These are phyloP conservation scores for Pyricularia sp. DNA, from an alignment of 2,329 filamentous ascomycete genomes.

Conservation along the genomic window DNA sequence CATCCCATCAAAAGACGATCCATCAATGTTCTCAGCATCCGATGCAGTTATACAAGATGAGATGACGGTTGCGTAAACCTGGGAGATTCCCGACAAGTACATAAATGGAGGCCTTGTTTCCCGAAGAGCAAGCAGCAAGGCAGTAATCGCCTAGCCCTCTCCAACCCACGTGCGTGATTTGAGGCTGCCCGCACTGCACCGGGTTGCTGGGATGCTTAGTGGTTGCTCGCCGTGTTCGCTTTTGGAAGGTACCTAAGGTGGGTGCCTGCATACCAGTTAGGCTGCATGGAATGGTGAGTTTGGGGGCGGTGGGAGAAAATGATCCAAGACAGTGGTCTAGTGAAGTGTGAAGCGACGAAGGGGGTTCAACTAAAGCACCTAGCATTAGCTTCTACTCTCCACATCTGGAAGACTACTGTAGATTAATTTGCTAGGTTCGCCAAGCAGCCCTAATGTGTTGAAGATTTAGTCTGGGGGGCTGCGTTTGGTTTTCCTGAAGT, in stretches of 20 bases:
- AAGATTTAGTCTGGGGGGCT: background rate
- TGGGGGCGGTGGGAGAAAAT: background rate
- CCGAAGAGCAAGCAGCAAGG: no score
- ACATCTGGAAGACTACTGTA: background rate
- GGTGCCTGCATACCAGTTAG: background rate
- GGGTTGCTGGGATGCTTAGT: background rate
- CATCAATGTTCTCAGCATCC: background rate
- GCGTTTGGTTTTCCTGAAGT: background rate
- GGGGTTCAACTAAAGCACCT: background rate
- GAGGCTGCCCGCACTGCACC: no score
- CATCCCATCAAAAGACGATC: background rate
- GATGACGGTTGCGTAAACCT: background rate
- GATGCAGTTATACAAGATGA: background rate
- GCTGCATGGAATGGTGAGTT: background rate
- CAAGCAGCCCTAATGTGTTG: background rate
- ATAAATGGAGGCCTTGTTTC: no score
- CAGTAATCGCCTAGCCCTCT: no score
- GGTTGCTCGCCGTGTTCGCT: background rate
- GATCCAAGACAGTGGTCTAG: background rate
- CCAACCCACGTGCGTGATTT: no score
- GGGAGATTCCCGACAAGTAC: no score
- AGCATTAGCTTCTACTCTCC: background rate
- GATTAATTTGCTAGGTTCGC: background rate
- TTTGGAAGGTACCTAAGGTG: background rate
- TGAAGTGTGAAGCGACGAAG: background rate